Conservation (phyloP, 1,284 basidiomycete genomes). For the Marasmius sp. region DNA sequence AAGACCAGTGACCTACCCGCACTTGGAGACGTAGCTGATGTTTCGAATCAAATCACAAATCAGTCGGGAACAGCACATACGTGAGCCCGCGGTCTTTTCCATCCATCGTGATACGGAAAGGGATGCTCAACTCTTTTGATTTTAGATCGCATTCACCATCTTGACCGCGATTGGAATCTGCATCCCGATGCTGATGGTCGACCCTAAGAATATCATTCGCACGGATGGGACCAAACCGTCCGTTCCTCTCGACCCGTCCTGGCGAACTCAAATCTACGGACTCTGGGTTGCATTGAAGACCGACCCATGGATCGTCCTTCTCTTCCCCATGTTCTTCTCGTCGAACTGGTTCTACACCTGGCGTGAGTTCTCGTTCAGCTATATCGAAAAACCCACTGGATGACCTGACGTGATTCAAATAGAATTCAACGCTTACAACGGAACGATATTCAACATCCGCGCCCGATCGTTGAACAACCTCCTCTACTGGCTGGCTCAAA, state of each 20-base stretch:
- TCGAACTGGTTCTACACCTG: conserved; percentile 81
- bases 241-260: conserved; percentile 64
- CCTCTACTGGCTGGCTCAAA: conserved; percentile 68
- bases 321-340: conserved; percentile 72
- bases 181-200: conserved; percentile 67
- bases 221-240: conserved; percentile 69
- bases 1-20: conserved; percentile 12
- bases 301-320: conserved; percentile 56
- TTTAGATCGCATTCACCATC: conserved; percentile 69
- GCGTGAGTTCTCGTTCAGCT: conserved; percentile 41
- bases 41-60: background rate
- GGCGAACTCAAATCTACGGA: conserved; percentile 59
- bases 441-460: conserved; percentile 23
- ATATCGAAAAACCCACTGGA: background rate
- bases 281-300: conserved; percentile 50
- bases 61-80: conserved; percentile 62
- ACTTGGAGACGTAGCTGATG: conserved; percentile 24
- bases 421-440: conserved; percentile 19
- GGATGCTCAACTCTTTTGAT: conserved; percentile 1
- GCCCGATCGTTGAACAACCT: conserved; percentile 67
- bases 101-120: background rate
- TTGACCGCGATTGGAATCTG: conserved; percentile 66
- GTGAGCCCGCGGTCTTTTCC: conserved; percentile 34
- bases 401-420: background rate
- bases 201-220: conserved; percentile 67